Evolutionary conservation across 140 eudicot species (phyloP).

Genomic region (Oenanthe javanica): DNA sequence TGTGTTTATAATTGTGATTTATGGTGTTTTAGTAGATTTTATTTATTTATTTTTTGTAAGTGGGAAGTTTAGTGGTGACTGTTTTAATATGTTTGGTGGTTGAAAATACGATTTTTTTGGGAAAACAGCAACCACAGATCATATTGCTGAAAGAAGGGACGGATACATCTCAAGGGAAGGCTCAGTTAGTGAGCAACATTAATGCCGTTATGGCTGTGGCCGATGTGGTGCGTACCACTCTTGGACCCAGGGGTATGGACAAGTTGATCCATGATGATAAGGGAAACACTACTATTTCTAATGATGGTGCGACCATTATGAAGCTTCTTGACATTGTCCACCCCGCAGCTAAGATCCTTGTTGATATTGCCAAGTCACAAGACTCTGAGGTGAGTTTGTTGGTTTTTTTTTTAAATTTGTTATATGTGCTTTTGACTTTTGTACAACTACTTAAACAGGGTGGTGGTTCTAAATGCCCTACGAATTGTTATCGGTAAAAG

Average conservation of each 20-base stretch:
- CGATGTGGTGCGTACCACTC: conserved; percentile 88
- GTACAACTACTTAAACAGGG: not conserved
- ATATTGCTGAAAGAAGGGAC: conserved; percentile 94
- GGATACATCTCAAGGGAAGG: conserved; percentile 93
- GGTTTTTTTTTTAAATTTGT: not conserved
- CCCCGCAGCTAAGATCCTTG: conserved; percentile 98
- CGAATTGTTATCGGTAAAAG: too few species aligned
- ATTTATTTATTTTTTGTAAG: not conserved
- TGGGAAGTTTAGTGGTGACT: not conserved
- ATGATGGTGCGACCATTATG: conserved; percentile 98
- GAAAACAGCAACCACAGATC: conserved; percentile 91
- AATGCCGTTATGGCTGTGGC: conserved; percentile 90
- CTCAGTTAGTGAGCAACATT: conserved; percentile 86
- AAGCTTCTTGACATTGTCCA: conserved; percentile 93
- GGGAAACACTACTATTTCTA: conserved; percentile 93
- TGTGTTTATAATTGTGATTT: not conserved
- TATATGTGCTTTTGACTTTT: too few species aligned
- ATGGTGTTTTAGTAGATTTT: not conserved
- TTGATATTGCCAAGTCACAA: conserved; percentile 93
- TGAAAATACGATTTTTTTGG: not conserved
- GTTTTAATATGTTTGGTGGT: not conserved
- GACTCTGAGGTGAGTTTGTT: conserved; percentile 72
- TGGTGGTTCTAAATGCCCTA: not conserved
- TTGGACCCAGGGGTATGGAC: conserved; percentile 99
- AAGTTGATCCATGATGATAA: conserved; percentile 92